Conservation (phyloP, 2,329 filamentous ascomycete species). For the Orbilia oligospora region DNA sequence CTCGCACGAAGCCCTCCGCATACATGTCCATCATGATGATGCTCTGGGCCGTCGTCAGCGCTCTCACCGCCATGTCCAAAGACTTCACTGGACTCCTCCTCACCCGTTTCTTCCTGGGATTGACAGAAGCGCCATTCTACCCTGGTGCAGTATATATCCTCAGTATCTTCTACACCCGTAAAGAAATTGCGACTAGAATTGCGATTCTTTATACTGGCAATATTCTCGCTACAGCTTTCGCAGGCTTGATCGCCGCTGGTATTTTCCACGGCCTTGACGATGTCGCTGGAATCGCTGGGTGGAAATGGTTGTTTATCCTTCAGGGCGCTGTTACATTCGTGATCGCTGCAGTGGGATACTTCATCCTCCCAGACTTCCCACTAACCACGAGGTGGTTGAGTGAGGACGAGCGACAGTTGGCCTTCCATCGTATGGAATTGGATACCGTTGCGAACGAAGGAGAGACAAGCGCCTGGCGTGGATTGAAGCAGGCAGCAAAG, state of each 20-base stretch:
- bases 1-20: constrained; percentile 65
- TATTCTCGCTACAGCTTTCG: constrained; percentile 75
- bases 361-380: constrained; percentile 67
- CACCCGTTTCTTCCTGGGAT: constrained; percentile 68
- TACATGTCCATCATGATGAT: constrained; percentile 66
- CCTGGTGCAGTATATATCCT: constrained; percentile 76
- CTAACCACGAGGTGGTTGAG: constrained; percentile 69
- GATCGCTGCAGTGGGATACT: constrained; percentile 61
- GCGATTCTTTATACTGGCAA: constrained; percentile 75
- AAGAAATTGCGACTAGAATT: constrained; percentile 72
- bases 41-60: constrained; percentile 68
- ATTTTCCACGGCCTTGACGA: constrained; percentile 74
- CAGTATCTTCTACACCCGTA: constrained; percentile 77
- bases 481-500: constrained; percentile 70
- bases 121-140: constrained; percentile 71
- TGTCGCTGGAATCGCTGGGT: constrained; percentile 72
- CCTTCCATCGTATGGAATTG: constrained; percentile 70
- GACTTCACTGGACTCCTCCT: constrained; percentile 69
- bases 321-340: constrained; percentile 67
- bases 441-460: constrained; percentile 71
- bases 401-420: constrained; percentile 70
- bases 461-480: constrained; percentile 69
- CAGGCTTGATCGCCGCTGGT: constrained; percentile 74
- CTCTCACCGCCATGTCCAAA: constrained; percentile 68
- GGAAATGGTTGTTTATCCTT: constrained; percentile 76